Evolutionary conservation across 2,329 filamentous ascomycete genomes (phyloP).

Genomic region (Erysiphe pulchra): DNA sequence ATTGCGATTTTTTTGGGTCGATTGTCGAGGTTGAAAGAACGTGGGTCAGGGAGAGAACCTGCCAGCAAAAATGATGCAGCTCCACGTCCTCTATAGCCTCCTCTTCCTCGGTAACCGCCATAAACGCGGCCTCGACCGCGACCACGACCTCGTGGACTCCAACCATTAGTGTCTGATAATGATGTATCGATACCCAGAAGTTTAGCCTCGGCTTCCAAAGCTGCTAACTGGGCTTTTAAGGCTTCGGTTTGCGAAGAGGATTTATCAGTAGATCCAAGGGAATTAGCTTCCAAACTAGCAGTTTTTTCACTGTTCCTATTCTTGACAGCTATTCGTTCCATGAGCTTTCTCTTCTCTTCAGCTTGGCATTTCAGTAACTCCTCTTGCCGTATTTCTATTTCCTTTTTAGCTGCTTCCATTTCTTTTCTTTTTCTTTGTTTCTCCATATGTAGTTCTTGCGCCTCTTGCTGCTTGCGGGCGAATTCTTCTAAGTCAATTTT

Average conservation of each 20-base stretch:
- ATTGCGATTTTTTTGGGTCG: constrained; percentile 43
- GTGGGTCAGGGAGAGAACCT: constrained; percentile 9
- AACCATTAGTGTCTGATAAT: constrained; percentile 18
- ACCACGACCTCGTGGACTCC: constrained; percentile 17
- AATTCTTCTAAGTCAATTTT: constrained; percentile 48
- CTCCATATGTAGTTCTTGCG: constrained; percentile 42
- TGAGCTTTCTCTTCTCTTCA: constrained; percentile 34
- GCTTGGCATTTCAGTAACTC: constrained; percentile 36
- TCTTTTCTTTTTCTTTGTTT: constrained; percentile 35
- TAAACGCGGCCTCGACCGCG: constrained; percentile 16
- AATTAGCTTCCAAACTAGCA: constrained; percentile 4
- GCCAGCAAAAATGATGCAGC: constrained; percentile 10
- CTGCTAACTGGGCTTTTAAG: constrained; percentile 45
- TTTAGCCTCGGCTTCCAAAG: constrained; percentile 47
- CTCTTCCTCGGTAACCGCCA: constrained; percentile 19
- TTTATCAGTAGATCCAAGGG: constrained; percentile 8
- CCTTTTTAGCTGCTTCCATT: constrained; percentile 32
- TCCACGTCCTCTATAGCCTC: constrained; percentile 22
- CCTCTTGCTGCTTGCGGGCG: constrained; percentile 40
- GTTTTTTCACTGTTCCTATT: constrained; percentile 10
- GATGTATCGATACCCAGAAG: constrained; percentile 37
- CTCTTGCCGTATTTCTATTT: constrained; percentile 37
- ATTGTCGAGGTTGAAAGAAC: constrained; percentile 45
- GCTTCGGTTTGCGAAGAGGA: constrained; percentile 27
- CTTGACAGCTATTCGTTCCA: constrained; percentile 35